Evolutionary conservation across 2,329 filamentous ascomycete species (phyloP).

Genomic region (Penicillium paneum): DNA sequence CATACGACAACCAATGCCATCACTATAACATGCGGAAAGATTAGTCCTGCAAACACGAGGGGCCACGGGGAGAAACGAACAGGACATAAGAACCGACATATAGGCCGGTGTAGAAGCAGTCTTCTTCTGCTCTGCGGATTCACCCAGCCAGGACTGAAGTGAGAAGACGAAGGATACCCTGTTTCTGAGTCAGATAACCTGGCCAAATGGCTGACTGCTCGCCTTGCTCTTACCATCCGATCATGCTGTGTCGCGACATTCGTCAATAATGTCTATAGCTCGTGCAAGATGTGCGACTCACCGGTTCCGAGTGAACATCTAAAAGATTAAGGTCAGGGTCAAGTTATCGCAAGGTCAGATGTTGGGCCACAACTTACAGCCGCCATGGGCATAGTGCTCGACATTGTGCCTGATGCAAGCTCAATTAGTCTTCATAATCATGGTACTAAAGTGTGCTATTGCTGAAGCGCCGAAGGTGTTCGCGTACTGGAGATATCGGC

Average conservation of each 20-base stretch:
- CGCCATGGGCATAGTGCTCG: conserved; percentile 87
- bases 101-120: conserved; percentile 66
- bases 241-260: conserved; percentile 48
- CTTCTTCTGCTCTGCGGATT: conserved; percentile 53
- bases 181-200: conserved; percentile 16
- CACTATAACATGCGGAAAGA: conserved; percentile 42
- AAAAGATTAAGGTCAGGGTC: conserved; percentile 19
- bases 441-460: not conserved
- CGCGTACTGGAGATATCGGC: conserved; percentile 70
- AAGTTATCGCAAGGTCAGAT: conserved; percentile 9
- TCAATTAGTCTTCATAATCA: conserved; percentile 15
- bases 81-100: conserved; percentile 74
- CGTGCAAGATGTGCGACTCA: conserved; percentile 42
- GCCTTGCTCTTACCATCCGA: conserved; percentile 55
- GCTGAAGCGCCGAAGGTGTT: conserved; percentile 28
- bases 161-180: conserved; percentile 50
- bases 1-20: conserved; percentile 57
- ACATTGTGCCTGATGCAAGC: conserved; percentile 52
- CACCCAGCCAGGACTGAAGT: conserved; percentile 49
- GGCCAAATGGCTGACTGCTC: not conserved
- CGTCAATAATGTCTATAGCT: conserved; percentile 5
- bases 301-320: conserved; percentile 90
- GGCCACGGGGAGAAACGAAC: conserved; percentile 49
- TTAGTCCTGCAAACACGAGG: conserved; percentile 11
- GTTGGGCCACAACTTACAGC: conserved; percentile 55